Evolutionary conservation across 345 rosid genomes (phyloP).

Genomic region (Rubroshorea leprosula): DNA sequence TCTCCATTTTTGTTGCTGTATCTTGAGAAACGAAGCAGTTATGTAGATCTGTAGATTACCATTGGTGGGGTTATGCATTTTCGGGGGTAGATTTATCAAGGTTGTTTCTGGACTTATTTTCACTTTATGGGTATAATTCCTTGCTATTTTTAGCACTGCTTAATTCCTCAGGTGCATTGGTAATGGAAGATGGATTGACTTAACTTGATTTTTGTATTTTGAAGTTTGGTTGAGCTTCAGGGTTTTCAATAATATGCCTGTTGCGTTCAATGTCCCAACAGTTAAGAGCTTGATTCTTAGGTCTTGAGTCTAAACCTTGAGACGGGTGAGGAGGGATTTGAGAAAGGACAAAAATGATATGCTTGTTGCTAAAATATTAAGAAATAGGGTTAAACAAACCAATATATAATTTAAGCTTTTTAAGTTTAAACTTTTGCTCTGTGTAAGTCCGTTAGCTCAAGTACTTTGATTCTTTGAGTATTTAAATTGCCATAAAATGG

Average conservation of each 20-base stretch:
- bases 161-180: background rate
- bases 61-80: background rate
- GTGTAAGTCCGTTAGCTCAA: too few species aligned
- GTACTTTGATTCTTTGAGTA: background rate
- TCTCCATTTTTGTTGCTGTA: background rate
- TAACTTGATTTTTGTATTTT: background rate
- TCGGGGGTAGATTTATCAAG: background rate
- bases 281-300: too few species aligned
- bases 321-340: too few species aligned
- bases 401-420: too few species aligned
- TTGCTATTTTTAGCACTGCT: background rate
- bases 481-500: background rate
- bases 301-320: too few species aligned
- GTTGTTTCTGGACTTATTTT: background rate
- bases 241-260: too few species aligned
- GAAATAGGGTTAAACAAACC: too few species aligned
- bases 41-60: background rate
- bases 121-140: background rate
- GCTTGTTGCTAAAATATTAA: too few species aligned
- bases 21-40: background rate
- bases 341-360: too few species aligned
- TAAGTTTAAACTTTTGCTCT: background rate
- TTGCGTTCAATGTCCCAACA: too few species aligned
- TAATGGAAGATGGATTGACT: background rate
- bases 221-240: background rate